These are phyloP conservation scores for Monosporozyma siamensis DNA, from an alignment of 805 yeast species.

Conservation along the genomic window DNA sequence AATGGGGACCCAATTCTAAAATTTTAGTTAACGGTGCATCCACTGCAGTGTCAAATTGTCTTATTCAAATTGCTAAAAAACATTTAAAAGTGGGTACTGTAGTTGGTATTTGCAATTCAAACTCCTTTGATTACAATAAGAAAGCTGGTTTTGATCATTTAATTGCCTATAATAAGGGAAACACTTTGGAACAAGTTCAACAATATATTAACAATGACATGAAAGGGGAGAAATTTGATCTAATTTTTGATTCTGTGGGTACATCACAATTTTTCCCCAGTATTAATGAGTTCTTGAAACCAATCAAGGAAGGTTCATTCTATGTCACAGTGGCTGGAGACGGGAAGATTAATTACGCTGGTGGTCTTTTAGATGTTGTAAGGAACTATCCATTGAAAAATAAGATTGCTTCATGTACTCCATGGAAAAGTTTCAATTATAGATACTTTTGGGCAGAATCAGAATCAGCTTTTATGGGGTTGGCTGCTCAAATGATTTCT, in stretches of 20 bases:
- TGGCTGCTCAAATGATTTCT: conserved; percentile 17
- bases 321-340: conserved; percentile 55
- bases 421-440: conserved; percentile 28
- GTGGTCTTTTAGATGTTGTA: conserved; percentile 5
- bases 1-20: conserved; percentile 32
- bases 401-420: conserved; percentile 13
- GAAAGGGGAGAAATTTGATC: conserved; percentile 42
- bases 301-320: conserved; percentile 37
- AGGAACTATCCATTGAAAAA: conserved; percentile 9
- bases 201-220: conserved; percentile 21
- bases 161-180: conserved; percentile 48
- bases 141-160: conserved; percentile 48
- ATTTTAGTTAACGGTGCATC: conserved; percentile 67
- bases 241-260: conserved; percentile 60
- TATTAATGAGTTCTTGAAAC: conserved; percentile 37
- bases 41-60: conserved; percentile 53
- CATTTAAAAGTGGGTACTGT: conserved; percentile 39
- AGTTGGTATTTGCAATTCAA: conserved; percentile 46
- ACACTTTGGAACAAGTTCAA: conserved; percentile 31
- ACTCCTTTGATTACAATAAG: conserved; percentile 37
- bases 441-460: conserved; percentile 8
- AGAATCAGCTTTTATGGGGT: conserved; percentile 10
- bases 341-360: conserved; percentile 25
- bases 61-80: conserved; percentile 48
- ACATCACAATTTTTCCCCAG: conserved; percentile 39